phyloP scores from a whole-genome alignment of 2,329 filamentous ascomycete species.

The Neopestalotiopsis rosae region DNA sequence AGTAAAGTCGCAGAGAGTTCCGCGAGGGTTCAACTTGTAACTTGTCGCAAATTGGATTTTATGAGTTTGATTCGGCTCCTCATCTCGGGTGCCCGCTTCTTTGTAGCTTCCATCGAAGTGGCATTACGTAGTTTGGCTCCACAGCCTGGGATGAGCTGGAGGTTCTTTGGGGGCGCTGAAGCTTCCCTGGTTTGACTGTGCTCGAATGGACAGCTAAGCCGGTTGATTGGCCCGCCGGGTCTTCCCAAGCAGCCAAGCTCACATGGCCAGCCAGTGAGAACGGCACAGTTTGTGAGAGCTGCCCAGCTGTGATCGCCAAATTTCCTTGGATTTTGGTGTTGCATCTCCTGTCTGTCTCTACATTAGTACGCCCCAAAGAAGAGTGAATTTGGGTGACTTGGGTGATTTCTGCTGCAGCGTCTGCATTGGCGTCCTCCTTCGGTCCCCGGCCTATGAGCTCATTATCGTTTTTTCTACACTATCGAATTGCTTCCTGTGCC shows the following conservation, averaged over 20 bases:
- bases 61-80: neutral
- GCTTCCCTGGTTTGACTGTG: neutral
- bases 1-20: neutral
- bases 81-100: neutral
- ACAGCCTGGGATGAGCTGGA: conserved; percentile 10
- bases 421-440: conserved; percentile 16
- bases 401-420: neutral
- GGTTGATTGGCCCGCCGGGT: neutral
- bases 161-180: neutral
- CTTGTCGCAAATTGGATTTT: conserved; percentile 1
- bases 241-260: neutral
- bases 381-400: neutral
- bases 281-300: neutral
- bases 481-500: conserved; percentile 3
- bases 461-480: conserved; percentile 1
- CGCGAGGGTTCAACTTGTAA: too few species aligned
- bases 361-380: neutral
- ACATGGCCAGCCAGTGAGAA: neutral
- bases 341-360: conserved; percentile 5
- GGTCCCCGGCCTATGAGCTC: neutral
- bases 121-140: conserved; percentile 18
- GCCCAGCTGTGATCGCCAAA: neutral
- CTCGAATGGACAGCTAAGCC: neutral
- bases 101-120: neutral
- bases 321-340: neutral